A percentile compares a stretch with the other conserved stretches of the same genome.
Evolutionary conservation across 1,139 yeast species (phyloP).

Genomic region (Nakaseomyces nivariensis): DNA sequence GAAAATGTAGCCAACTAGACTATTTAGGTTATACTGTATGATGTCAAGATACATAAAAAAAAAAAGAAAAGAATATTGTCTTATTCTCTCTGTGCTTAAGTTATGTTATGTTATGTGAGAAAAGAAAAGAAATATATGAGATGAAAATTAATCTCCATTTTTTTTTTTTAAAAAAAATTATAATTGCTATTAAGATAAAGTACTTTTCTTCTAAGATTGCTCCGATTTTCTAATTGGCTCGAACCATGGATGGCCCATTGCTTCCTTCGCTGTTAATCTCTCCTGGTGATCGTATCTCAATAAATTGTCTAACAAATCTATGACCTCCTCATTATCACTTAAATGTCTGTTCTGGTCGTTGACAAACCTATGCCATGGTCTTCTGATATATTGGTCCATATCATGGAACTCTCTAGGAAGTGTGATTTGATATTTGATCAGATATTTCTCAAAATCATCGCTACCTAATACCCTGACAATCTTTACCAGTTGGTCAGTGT

Average conservation of each 20-base stretch:
- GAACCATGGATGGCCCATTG: conserved; percentile 70
- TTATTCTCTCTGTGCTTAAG: too few species aligned
- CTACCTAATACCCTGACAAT: conserved; percentile 92
- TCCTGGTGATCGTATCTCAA: conserved; percentile 90
- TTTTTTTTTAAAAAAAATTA: too few species aligned
- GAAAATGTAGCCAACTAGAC: too few species aligned
- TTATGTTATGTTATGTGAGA: too few species aligned
- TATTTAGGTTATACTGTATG: too few species aligned
- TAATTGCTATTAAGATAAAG: too few species aligned
- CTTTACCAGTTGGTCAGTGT: conserved; percentile 91
- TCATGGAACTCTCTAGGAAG: conserved; percentile 79
- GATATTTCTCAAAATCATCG: conserved; percentile 64
- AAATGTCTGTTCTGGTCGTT: conserved; percentile 65
- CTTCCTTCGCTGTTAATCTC: conserved; percentile 88
- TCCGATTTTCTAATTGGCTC: conserved; percentile 23
- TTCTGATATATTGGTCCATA: conserved; percentile 67
- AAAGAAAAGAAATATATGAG: too few species aligned
- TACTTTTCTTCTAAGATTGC: neutral
- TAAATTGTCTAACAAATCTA: conserved; percentile 75
- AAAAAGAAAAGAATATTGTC: too few species aligned
- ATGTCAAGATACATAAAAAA: too few species aligned
- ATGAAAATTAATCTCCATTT: too few species aligned
- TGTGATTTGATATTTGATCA: conserved; percentile 64
- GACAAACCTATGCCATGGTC: conserved; percentile 82
- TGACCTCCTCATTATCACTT: conserved; percentile 52